Percentiles rank a stretch among this genome's conserved stretches.
These are phyloP conservation scores for Hypoxylon sp. DNA, from an alignment of 2,329 filamentous ascomycete genomes.

Conservation along the genomic window DNA sequence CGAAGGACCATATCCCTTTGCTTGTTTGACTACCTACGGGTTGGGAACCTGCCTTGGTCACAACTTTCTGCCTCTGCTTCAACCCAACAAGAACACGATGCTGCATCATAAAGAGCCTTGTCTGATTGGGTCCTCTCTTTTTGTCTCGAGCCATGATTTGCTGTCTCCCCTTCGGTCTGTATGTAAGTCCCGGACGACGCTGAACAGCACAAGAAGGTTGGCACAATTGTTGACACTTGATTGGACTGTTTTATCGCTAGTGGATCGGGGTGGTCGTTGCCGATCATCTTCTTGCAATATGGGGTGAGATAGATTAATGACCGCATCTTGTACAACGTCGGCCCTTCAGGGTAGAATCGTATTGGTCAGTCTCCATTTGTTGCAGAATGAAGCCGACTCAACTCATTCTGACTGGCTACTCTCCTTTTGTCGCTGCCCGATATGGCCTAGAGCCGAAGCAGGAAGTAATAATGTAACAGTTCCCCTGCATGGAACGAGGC, in stretches of 20 bases:
- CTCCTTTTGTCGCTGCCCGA: not conserved
- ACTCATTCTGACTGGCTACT: not conserved
- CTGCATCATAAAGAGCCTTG: not conserved
- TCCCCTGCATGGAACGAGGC: not conserved
- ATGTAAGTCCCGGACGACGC: no score
- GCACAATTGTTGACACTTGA: no score
- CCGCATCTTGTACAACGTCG: not conserved
- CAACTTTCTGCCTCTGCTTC: not conserved
- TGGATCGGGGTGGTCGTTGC: no score
- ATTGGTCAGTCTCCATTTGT: conserved; percentile 5
- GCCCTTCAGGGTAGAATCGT: not conserved
- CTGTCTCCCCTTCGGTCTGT: no score
- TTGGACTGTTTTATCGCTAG: no score
- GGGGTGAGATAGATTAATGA: no score
- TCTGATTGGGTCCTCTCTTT: conserved; percentile 22
- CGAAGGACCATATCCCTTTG: not conserved
- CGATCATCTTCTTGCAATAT: no score
- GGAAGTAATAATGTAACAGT: no score
- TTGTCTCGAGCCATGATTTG: conserved; percentile 19
- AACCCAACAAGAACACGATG: not conserved
- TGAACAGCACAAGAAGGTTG: no score
- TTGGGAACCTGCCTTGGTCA: not conserved
- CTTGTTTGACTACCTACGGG: not conserved
- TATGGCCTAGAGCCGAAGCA: no score
- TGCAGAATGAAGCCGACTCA: not conserved